Evolutionary conservation across 768 basidiomycete genomes (phyloP), one percentile per base, ranked within the genome.

Genomic region (Lyophyllum decastes): DNA sequence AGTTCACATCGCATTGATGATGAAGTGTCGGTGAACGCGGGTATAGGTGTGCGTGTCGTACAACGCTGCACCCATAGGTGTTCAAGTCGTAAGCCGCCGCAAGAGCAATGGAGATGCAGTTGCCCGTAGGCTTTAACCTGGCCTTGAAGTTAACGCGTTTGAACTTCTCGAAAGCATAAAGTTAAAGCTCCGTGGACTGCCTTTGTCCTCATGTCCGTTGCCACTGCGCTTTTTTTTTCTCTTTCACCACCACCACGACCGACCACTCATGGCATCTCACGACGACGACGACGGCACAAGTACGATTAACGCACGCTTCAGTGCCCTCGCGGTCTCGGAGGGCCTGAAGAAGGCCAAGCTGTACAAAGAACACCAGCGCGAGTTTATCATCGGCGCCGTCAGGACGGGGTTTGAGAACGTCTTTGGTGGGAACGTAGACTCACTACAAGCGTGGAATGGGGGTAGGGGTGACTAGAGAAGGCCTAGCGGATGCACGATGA

Each of bases 361-460:
- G n/a, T 64, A 64, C 55, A 61, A 62, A 40, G 45, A 35, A 24
- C 54, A 47, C 25, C 58, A 58, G 21, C 40, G 52, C 9, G 53
- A 30, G 24, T 64, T 54, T 45, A 55, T 62, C 19, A n/a, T 34
- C 12, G 54, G 49, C 17, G 55, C 25, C 16, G 63, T 64, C n/a
- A n/a, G 54, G 17, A 46, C 22, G 24, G 55, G 55, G 4, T 64
- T 64, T 33, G 6, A 30, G 3, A 25, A n/a, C 16, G 10, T 14
- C 3, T 64, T 64, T 47, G 63, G 63, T 11, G 54, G 35, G 34
- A 59, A 60, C 34, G 44, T 25, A 7, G 26, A 35, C 44, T 59
- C 57, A 24, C 58, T 64, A 4, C 57, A 57, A 25, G 22, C 61
- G 27, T 64, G 63, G 63, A 52, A 59, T n/a, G n/a, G n/a, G n/a